Base-by-base conservation (phyloP, 148 eudicot genomes). In the Pharnaceum exiguum region DNA sequence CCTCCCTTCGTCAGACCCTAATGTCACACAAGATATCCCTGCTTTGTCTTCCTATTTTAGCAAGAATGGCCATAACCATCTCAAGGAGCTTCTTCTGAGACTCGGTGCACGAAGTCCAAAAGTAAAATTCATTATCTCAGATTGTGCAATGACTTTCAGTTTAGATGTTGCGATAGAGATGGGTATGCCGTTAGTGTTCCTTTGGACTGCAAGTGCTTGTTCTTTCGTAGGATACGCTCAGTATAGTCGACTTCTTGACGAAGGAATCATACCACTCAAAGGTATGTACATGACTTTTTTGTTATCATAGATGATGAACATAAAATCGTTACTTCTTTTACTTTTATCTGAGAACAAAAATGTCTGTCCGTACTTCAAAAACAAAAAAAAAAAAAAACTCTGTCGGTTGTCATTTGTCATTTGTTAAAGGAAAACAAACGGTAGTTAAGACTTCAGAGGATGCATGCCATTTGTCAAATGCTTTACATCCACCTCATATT, bases 151-250 rank as follows among this genome's bases (percentile, higher is more conserved):
- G 89, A 68, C 68, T 62, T 82, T 82, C 31, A 67, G 82, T 0
- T 42, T 86, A 1, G 29, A 59, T 47, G 86, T 73, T 26, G 84
- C 86, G 0, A 55, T 66, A 54, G 61, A 75, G 65, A 47, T 77
- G 13, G 77, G 80, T 13, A 40, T 86, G 18, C 84, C 84, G 9
- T 73, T 55, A 3, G 71, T 86, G 30, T 33, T 59, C 33, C 75
- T 86, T 15, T 80, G 94, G 94, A 86, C 89, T 0, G n/a, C 63
- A 7, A 80, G 84, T 28, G 80, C 82, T 4, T 82, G 83, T 59
- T 82, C 86, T 2, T 49, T 71, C 25, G 32, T 82, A 66, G 82
- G 57, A 0, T 82, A 82, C 15, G 60, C 58, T 0, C 76, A 67
- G 32, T 78, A 50, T 18, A 49, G 38, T 16, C 42, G 54, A 32